These are phyloP conservation scores for Pseudogymnoascus destructans DNA, from an alignment of 2,329 filamentous ascomycete genomes.

Conservation along the genomic window DNA sequence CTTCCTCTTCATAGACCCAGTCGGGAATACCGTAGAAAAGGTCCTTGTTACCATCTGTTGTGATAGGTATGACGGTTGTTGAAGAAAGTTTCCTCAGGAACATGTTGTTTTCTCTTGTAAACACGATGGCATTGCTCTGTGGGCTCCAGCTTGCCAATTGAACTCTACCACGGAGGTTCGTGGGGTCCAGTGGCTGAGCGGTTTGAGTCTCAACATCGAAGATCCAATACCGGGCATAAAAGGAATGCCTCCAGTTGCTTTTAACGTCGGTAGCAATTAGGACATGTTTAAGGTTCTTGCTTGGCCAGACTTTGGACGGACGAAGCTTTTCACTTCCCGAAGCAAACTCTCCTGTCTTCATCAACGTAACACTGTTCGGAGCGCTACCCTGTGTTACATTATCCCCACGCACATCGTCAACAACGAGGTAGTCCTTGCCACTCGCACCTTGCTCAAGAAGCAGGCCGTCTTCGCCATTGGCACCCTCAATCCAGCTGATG, in stretches of 20 bases:
- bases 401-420: slow-evolving; percentile 66
- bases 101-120: slow-evolving; percentile 81
- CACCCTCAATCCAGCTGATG: slow-evolving; percentile 65
- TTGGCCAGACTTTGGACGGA: slow-evolving; percentile 58
- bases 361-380: slow-evolving; percentile 52
- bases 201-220: slow-evolving; percentile 75
- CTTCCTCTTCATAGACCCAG: slow-evolving; percentile 88
- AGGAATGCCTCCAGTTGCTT: slow-evolving; percentile 84
- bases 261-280: slow-evolving; percentile 61
- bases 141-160: slow-evolving; percentile 89
- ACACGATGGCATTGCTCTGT: slow-evolving; percentile 73
- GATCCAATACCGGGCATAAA: slow-evolving; percentile 76
- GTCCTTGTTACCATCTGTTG: slow-evolving; percentile 71
- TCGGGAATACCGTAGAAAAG: slow-evolving; percentile 94
- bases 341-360: slow-evolving; percentile 53
- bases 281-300: slow-evolving; percentile 73
- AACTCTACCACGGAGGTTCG: slow-evolving; percentile 48
- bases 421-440: slow-evolving; percentile 64
- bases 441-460: slow-evolving; percentile 57
- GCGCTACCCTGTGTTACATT: slow-evolving; percentile 31
- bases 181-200: slow-evolving; percentile 64
- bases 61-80: slow-evolving; percentile 44
- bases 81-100: slow-evolving; percentile 56
- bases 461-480: slow-evolving; percentile 68
- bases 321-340: slow-evolving; percentile 41